phyloP scores from a whole-genome alignment of 139 green algal species.

The Ettlia oleoabundans region DNA sequence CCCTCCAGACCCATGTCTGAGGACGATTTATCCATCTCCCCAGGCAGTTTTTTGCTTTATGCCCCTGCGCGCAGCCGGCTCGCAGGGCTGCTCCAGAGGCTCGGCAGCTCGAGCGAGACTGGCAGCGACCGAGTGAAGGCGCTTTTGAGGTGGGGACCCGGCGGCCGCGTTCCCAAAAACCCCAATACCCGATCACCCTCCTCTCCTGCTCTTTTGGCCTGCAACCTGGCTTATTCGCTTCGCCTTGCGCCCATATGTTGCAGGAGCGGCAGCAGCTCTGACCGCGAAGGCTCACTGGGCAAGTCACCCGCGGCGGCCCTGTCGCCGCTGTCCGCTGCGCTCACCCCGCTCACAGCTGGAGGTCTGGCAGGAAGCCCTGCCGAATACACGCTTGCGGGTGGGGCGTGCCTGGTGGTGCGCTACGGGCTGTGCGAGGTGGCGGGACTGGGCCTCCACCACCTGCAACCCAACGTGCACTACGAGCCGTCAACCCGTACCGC shows the following conservation, averaged over 20 bases:
- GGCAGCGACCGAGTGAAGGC: neutral
- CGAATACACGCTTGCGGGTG: constrained; percentile 9
- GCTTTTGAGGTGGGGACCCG: neutral
- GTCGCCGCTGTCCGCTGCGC: neutral
- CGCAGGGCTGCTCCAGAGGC: neutral
- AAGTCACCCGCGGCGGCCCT: neutral
- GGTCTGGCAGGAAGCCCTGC: neutral
- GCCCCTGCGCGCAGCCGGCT: neutral
- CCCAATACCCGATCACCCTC: too few relatives aligned
- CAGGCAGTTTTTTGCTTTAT: neutral
- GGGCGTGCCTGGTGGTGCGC: constrained; percentile 30
- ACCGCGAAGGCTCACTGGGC: neutral
- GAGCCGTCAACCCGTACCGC: constrained; percentile 37
- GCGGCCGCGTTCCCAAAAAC: too few relatives aligned
- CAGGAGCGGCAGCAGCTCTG: neutral
- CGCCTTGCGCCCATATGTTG: too few relatives aligned
- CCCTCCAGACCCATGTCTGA: neutral
- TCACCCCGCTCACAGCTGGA: neutral
- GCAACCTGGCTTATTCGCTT: too few relatives aligned
- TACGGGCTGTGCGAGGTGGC: constrained; percentile 42
- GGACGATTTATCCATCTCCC: neutral
- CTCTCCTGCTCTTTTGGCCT: too few relatives aligned
- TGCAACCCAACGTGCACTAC: constrained; percentile 51
- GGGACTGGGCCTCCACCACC: constrained; percentile 42
- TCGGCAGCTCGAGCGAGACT: neutral